Evolutionary conservation across 345 rosid species (phyloP).

Genomic region (Brassica juncea): DNA sequence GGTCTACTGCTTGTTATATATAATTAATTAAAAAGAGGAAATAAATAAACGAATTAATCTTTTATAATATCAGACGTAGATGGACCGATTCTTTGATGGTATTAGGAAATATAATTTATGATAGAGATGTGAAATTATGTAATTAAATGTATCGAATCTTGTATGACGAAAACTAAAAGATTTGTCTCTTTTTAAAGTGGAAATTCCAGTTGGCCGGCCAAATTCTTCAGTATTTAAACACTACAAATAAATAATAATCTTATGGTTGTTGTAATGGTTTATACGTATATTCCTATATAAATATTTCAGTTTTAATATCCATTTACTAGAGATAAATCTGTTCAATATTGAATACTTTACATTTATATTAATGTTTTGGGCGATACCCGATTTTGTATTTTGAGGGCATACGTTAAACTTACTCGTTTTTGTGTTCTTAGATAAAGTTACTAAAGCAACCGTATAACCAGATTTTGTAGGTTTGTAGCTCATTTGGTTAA

Average conservation of each 20-base stretch:
- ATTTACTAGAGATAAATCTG: neutral
- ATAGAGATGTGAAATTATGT: conserved; percentile 19
- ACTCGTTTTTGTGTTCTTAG: neutral
- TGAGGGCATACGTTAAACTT: neutral
- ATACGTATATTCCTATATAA: neutral
- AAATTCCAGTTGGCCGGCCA: conserved; percentile 40
- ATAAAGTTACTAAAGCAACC: no score
- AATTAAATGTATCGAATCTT: conserved; percentile 34
- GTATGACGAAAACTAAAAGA: conserved; percentile 32
- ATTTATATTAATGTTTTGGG: neutral
- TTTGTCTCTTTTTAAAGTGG: conserved; percentile 4
- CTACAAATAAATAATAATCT: neutral
- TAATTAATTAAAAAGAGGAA: neutral
- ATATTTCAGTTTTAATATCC: neutral
- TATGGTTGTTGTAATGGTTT: neutral
- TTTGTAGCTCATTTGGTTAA: neutral
- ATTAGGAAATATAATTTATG: conserved; percentile 22
- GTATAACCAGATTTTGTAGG: neutral
- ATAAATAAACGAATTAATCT: neutral
- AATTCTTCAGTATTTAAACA: neutral
- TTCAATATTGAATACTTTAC: neutral
- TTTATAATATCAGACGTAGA: neutral
- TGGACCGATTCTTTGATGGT: conserved; percentile 28
- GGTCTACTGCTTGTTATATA: conserved; percentile 16
- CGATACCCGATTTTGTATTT: neutral